Base-by-base conservation (phyloP, 805 yeast species). In the Dipodascus albidus region DNA sequence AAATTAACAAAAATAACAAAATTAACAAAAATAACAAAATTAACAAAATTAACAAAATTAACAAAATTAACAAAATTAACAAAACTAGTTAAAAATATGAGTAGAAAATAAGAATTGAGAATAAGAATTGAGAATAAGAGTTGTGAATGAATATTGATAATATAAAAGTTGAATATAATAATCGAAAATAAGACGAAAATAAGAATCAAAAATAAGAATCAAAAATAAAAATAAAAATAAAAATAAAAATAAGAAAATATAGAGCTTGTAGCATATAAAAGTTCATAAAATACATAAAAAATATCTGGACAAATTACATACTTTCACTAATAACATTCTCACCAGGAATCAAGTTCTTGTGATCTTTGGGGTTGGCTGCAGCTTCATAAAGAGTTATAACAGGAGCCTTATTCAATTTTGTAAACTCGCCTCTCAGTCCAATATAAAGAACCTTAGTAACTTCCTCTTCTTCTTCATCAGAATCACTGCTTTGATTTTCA, bases 361-460 rank as follows among this genome's bases (percentile, higher is more conserved):
- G 97, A 64, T 90, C 97, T 1, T 83, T 80, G 0, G 96, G 96
- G 65, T 90, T 90, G 2, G 97, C 93, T 0, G 96, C 95, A 53
- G 89, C 79, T 68, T 91, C 98, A 66, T 90, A 91, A 20, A 86
- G 63, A 0, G 96, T 75, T 15, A 85, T 74, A 17, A 87, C 79
- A 0, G 96, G 96, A 47, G 85, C 87, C 57, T 76, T 76, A 31
- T 71, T 65, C 50, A 85, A 64, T 47, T 61, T 55, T 22, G 64
- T 51, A 61, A 63, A 70, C 52, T 66, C 70, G 27, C 98, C 98
- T 49, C 96, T 72, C 23, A 91, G 66, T 54, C 95, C 97, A 48
- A 90, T 68, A 59, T 81, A 84, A 59, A 82, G 82, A 1, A 90
- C 53, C 52, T 73, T 77, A 3, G 82, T 74, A 22, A 73, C 70